These are phyloP conservation scores for Senna tora DNA, from an alignment of 306 rosid species.

Conservation along the genomic window DNA sequence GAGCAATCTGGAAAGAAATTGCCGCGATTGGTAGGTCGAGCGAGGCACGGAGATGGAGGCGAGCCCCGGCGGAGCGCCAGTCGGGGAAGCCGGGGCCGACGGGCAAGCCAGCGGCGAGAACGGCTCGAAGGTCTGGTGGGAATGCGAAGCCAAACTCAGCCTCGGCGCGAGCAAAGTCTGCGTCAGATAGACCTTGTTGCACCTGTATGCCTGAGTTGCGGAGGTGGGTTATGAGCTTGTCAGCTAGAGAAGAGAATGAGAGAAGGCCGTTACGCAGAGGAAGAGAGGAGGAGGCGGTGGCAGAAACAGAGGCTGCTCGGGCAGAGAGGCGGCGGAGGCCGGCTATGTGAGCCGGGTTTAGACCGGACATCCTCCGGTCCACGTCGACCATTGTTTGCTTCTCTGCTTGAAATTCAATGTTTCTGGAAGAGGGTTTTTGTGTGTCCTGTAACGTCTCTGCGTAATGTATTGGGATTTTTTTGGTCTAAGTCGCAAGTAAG, in stretches of 20 bases:
- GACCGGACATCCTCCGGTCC: conserved; percentile 94
- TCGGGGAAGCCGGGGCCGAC: conserved; percentile 94
- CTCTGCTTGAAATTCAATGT: not conserved
- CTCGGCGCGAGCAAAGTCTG: conserved; percentile 91
- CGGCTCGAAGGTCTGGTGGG: conserved; percentile 92
- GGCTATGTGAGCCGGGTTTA: conserved; percentile 92
- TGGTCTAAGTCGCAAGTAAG: not conserved
- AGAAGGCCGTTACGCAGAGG: conserved; percentile 71
- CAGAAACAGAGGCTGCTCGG: conserved; percentile 74
- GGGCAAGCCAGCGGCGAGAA: conserved; percentile 85
- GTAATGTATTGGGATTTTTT: not conserved
- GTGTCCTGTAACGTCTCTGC: not conserved
- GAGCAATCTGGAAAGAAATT: conserved; percentile 88
- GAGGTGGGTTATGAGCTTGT: conserved; percentile 68
- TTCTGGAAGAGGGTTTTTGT: not conserved
- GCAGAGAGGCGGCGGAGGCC: conserved; percentile 94
- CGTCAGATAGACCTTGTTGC: conserved; percentile 71
- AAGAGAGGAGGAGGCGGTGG: conserved; percentile 46
- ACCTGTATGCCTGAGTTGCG: conserved; percentile 70
- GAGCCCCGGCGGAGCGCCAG: conserved; percentile 80
- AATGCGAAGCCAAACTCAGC: conserved; percentile 90
- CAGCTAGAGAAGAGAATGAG: conserved; percentile 73
- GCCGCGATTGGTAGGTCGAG: conserved; percentile 96
- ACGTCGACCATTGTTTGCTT: conserved; percentile 84
- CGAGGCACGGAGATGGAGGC: conserved; percentile 81